These are phyloP conservation scores for Batkoa obscura DNA, from an alignment of 371 early-diverging fungal genomes.

Conservation along the genomic window DNA sequence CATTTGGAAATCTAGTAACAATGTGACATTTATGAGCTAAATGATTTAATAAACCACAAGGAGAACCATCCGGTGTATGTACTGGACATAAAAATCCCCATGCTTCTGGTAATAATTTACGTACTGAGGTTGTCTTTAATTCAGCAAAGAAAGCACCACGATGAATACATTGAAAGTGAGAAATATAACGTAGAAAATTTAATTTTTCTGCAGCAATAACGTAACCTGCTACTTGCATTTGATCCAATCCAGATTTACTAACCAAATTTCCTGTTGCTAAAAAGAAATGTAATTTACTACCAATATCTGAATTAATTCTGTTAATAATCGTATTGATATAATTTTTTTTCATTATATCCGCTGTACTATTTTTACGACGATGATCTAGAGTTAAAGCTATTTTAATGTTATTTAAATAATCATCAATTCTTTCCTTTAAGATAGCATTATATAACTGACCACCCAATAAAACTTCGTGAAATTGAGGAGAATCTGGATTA, in stretches of 20 bases:
- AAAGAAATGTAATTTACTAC: slow-evolving; percentile 77
- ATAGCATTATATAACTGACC: slow-evolving; percentile 77
- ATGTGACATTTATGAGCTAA: slow-evolving; percentile 85
- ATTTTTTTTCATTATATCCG: too few species aligned
- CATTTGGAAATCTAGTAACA: slow-evolving; percentile 44
- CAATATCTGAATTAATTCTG: slow-evolving; percentile 50
- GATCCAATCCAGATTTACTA: slow-evolving; percentile 76
- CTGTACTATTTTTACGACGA: too few species aligned
- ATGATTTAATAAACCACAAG: slow-evolving; percentile 98
- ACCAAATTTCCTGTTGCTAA: slow-evolving; percentile 93
- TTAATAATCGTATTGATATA: slow-evolving; percentile 13
- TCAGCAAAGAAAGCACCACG: slow-evolving; percentile 98
- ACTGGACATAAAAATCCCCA: slow-evolving; percentile 99
- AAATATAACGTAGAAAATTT: slow-evolving; percentile 92
- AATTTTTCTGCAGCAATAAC: slow-evolving; percentile 97
- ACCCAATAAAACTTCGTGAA: slow-evolving; percentile 89
- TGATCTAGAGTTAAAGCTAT: too few species aligned
- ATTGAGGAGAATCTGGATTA: slow-evolving; percentile 92
- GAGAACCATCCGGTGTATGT: slow-evolving; percentile 99
- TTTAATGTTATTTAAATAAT: slow-evolving; percentile 33
- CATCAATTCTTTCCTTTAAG: slow-evolving; percentile 86
- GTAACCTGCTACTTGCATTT: slow-evolving; percentile 91
- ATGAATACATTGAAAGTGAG: slow-evolving; percentile 97
- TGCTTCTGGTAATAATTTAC: slow-evolving; percentile 95
- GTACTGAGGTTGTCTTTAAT: slow-evolving; percentile 93